Conservation (phyloP, 2,329 filamentous ascomycete species). For the Xenosphaeropsis pyriputrescens region DNA sequence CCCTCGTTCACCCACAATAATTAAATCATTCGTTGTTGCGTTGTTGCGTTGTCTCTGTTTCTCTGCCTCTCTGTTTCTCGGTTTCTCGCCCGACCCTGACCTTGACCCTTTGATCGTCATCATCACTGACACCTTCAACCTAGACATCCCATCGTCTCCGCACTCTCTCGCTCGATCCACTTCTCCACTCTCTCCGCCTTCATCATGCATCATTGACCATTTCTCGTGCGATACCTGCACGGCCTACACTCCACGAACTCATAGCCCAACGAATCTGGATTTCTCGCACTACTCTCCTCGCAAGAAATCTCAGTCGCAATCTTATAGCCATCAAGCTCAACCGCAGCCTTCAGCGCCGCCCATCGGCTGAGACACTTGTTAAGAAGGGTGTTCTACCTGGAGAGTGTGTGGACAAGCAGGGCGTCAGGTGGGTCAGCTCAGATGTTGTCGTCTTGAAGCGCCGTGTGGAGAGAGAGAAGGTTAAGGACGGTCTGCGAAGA, state of each 20-base stretch:
- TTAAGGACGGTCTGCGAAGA: constrained; percentile 50
- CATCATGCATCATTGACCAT: constrained; percentile 38
- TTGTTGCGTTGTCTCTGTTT: no score
- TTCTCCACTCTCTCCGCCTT: constrained; percentile 47
- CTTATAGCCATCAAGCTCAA: constrained; percentile 50
- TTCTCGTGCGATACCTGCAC: constrained; percentile 37
- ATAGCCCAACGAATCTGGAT: constrained; percentile 51
- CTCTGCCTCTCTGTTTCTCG: constrained; percentile 4
- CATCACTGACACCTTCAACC: constrained; percentile 1
- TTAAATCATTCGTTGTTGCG: no score
- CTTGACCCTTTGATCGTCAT: background rate
- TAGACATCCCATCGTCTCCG: constrained; percentile 36
- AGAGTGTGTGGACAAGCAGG: constrained; percentile 33
- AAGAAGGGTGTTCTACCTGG: constrained; percentile 48
- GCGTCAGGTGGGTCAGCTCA: constrained; percentile 27
- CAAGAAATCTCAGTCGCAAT: constrained; percentile 45
- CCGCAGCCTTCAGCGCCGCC: constrained; percentile 42
- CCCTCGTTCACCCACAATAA: no score
- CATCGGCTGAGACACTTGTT: constrained; percentile 43
- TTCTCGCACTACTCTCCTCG: constrained; percentile 49
- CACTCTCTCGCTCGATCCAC: constrained; percentile 44
- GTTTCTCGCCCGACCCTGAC: background rate
- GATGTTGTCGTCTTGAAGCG: constrained; percentile 46
- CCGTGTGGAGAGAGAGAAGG: constrained; percentile 48
- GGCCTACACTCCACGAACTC: constrained; percentile 46